phyloP scores from a whole-genome alignment of 2,329 filamentous ascomycete species.

The Aspergillus vadensis region DNA sequence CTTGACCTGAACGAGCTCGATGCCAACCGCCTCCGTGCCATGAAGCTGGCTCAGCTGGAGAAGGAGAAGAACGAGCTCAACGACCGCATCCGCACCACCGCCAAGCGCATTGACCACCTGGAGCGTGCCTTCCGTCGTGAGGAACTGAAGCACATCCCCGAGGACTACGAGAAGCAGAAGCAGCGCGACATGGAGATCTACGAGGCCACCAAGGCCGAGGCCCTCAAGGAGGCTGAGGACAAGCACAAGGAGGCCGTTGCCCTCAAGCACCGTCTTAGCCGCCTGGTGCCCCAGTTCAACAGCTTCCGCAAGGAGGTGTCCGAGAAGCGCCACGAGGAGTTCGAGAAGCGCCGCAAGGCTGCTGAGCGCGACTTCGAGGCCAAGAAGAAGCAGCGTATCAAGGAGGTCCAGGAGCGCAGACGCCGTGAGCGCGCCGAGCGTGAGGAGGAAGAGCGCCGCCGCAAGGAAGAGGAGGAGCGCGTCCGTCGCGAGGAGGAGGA shows the following conservation, averaged over 20 bases:
- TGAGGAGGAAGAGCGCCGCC: slow-evolving; percentile 78
- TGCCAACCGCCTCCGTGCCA: slow-evolving; percentile 83
- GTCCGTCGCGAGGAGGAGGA: slow-evolving; percentile 81
- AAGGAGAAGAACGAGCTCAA: slow-evolving; percentile 97
- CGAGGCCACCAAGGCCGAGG: slow-evolving; percentile 75
- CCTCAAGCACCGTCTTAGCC: slow-evolving; percentile 86
- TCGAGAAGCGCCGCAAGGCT: slow-evolving; percentile 88
- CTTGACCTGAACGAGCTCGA: slow-evolving; percentile 81
- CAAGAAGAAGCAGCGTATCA: slow-evolving; percentile 83
- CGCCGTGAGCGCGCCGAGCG: slow-evolving; percentile 79
- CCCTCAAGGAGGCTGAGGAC: slow-evolving; percentile 74
- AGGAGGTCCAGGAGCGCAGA: slow-evolving; percentile 81
- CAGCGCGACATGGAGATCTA: slow-evolving; percentile 77
- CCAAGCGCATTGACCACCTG: slow-evolving; percentile 94
- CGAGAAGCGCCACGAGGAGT: slow-evolving; percentile 88
- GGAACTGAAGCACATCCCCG: slow-evolving; percentile 85
- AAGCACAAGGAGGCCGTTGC: slow-evolving; percentile 93
- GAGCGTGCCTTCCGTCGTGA: slow-evolving; percentile 96
- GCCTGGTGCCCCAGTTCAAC: slow-evolving; percentile 83
- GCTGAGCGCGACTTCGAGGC: slow-evolving; percentile 92
- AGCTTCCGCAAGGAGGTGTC: slow-evolving; percentile 78
- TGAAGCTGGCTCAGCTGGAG: slow-evolving; percentile 94
- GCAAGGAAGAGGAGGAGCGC: slow-evolving; percentile 84
- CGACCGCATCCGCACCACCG: slow-evolving; percentile 85
- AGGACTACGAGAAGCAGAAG: slow-evolving; percentile 82